Evolutionary conservation across 306 rosid species (phyloP), one percentile per base, ranked within the genome.

Genomic region (Senna tora): DNA sequence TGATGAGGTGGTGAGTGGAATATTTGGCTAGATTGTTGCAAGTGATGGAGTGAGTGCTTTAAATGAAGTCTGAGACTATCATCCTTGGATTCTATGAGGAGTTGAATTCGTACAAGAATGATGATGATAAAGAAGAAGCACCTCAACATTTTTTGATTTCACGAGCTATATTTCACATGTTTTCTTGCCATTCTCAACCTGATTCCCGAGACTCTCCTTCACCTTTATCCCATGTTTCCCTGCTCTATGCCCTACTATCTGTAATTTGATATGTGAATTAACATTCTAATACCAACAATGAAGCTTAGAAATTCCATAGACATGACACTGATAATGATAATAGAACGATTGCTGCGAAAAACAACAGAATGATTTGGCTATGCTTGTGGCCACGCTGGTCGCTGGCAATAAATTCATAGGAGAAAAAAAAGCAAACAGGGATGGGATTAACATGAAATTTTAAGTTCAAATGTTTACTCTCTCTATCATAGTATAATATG

Each of bases 101-200:
- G 74, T 63, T 76, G 76, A 80, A 71, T 57, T 72, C 8, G 39
- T 36, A 73, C 57, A 82, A 82, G 71, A 55, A 67, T 20, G 41
- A 30, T 20, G 41, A 30, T 45, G 39, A 75, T 20, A 58, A 60
- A 67, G 59, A 60, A 67, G 53, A 36, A n/a, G 67, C 93, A 93
- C 98, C 87, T 76, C 82, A 82, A 76, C 85, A 90, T 84, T 83
- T 79, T 79, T 66, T 71, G 73, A 75, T 66, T 89, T 61, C 97
- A 90, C 98, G 85, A 86, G 84, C 88, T 71, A 76, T 81, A 79
- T 85, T 93, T 93, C 98, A 94, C 98, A 84, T 89, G 98, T 89
- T 83, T 76, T 83, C 76, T 67, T 82, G 79, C 71, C 77, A 87
- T 76, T 70, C 82, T 38, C 81, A 77, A 11, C 96, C 81, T 87